Base-by-base conservation (phyloP, 2,329 filamentous ascomycete species). In the Cordyceps cateniannulata region DNA sequence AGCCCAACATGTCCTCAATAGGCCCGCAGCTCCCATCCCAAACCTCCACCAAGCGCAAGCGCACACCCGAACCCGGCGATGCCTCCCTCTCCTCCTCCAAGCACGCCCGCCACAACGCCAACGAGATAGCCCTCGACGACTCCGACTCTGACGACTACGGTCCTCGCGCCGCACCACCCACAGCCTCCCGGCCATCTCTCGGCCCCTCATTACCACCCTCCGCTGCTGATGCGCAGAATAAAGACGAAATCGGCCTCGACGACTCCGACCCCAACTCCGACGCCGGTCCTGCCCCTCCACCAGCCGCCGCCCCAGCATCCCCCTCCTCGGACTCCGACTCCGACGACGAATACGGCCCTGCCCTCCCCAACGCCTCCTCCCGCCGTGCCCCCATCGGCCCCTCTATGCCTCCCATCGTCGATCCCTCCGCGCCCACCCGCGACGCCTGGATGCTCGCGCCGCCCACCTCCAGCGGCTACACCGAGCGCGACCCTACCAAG, bases 401-500 rank as follows among this genome's bases (percentile, higher is more conserved):
- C 4, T 68, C 75, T 12, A 66, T 72, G 1, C 69, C 72, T 3
- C 65, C 69, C 16, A 55, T 67, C 3, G 65, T 18, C 22, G 7
- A 12, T 2, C 16, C 74, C 69, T 77, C 42, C 66, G 73, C 20
- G 80, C 82, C 53, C 79, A 81, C 5, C 82, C 87, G 93, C 67
- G 93, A 96, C 76, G 87, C 91, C 68, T 93, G 89, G 89, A 93
- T 93, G 89, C 79, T 91, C 51, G 82, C 85, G 1, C 89, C 89
- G 1, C 89, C 89, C 0, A 77, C 79, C 2, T 69, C 79, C 75
- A 70, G 78, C 69, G 78, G 76, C 76, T 70, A 83, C 66, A 83
- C 65, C 76, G 89, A 72, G 77, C 89, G 77, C 66, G 93, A 97
- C 73, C 91, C 93, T 1, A 93, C 91, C 5, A 93, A 93, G 73